Evolutionary conservation across 352 stramenopile genomes (phyloP), one percentile per base, ranked within the genome.

Genomic region (Phytophthora pluvialis): DNA sequence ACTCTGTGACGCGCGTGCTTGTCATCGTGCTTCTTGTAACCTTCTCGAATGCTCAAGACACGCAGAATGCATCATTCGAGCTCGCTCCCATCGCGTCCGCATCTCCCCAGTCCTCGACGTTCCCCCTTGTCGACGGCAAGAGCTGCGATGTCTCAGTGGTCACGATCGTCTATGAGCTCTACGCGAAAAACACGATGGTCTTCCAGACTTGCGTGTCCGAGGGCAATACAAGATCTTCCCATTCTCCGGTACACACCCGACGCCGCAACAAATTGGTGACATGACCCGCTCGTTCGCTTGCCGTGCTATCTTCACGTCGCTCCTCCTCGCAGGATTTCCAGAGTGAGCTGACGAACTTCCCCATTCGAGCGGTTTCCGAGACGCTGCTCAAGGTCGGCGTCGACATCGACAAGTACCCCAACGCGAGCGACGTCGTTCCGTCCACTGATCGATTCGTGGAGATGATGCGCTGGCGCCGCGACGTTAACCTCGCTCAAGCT

Each of bases 211-310:
- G 80, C 49, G 68, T 79, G 12, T 54, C 48, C 16, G 72, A 82
- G 12, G 60, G 35, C 62, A 70, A 35, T 89, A 84, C 71, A 77
- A 80, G 48, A 80, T 89, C 52, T 89, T 87, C 57, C 77, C 80
- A 9, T 80, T 68, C 46, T 66, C 74, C 5, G 67, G 75, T 12
- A 68, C 55, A 5, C 73, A 74, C 31, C 72, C 75, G 15, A 84
- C 73, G 12, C 29, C 65, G 0, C 54, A 64, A 29, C 66, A 89
- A 51, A 82, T 83, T 38, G 59, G 55, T 2, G 54, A 26, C 4
- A 73, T 81, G 44, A 64, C 65, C 11, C 45, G 43, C 9, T 84
- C 73, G 1, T 49, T 68, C 10, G 70, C 77, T 16, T 87, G 77
- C 35, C 69, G 70, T 8, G 65, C 76, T 12, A 66, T 85, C 28